These are phyloP conservation scores for Gyromitra esculenta DNA, from an alignment of 2,329 filamentous ascomycete species.

Conservation along the genomic window DNA sequence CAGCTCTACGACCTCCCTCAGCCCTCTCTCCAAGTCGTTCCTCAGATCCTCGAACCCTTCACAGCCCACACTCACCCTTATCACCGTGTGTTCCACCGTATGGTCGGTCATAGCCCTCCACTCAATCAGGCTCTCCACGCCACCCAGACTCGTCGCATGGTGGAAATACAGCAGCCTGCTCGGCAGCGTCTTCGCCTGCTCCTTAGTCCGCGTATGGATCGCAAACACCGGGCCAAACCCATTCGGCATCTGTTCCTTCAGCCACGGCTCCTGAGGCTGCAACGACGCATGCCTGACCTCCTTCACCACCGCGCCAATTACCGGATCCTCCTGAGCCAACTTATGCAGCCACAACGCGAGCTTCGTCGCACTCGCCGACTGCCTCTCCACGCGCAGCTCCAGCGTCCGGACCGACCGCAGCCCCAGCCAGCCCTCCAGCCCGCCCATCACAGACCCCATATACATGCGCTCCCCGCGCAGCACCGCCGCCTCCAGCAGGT, in stretches of 20 bases:
- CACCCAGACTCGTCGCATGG: slow-evolving; percentile 92
- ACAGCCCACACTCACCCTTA: slow-evolving; percentile 85
- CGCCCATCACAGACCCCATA: slow-evolving; percentile 86
- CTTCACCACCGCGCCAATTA: slow-evolving; percentile 67
- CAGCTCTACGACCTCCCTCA: slow-evolving; percentile 62
- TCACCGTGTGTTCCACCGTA: slow-evolving; percentile 74
- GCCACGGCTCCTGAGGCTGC: slow-evolving; percentile 77
- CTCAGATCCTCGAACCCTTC: slow-evolving; percentile 87
- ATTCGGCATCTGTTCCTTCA: slow-evolving; percentile 86
- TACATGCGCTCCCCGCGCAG: slow-evolving; percentile 76
- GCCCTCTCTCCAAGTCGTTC: slow-evolving; percentile 75
- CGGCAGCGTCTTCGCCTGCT: slow-evolving; percentile 74
- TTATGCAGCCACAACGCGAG: slow-evolving; percentile 77
- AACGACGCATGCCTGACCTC: slow-evolving; percentile 80
- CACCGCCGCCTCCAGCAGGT: slow-evolving; percentile 68
- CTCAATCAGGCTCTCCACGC: slow-evolving; percentile 95
- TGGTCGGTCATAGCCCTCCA: slow-evolving; percentile 91
- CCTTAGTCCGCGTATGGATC: slow-evolving; percentile 70
- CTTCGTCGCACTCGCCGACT: slow-evolving; percentile 74
- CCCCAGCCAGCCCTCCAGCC: slow-evolving; percentile 89
- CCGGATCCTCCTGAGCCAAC: slow-evolving; percentile 62
- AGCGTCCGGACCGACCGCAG: slow-evolving; percentile 85
- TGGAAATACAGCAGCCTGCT: slow-evolving; percentile 85
- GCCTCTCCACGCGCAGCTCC: slow-evolving; percentile 80
- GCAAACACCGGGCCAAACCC: slow-evolving; percentile 91